phyloP scores from a whole-genome alignment of 345 rosid species.

The Citrus unshiu region DNA sequence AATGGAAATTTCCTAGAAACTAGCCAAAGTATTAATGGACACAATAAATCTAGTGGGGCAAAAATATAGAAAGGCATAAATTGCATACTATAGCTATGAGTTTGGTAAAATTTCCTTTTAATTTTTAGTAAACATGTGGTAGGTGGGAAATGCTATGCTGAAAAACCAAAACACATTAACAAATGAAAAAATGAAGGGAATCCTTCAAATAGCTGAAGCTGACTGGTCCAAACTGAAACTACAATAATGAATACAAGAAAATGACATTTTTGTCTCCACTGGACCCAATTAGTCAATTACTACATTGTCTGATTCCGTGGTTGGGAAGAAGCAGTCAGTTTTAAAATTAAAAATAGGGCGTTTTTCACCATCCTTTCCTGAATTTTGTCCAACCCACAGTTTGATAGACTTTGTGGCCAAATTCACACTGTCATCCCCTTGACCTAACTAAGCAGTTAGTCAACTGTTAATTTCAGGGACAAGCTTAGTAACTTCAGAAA shows the following conservation, averaged over 20 bases:
- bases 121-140: background rate
- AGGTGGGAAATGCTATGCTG: background rate
- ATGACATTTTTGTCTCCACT: constrained; percentile 18
- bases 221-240: background rate
- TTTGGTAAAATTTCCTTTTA: background rate
- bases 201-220: background rate
- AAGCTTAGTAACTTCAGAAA: no score
- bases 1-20: constrained; percentile 22
- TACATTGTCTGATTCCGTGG: constrained; percentile 6
- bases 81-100: background rate
- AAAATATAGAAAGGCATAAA: background rate
- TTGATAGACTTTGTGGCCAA: no score
- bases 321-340: background rate
- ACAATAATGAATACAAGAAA: constrained; percentile 4
- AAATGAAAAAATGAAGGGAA: background rate
- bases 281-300: background rate
- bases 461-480: no score
- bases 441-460: no score
- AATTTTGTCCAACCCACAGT: no score
- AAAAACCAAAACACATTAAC: constrained; percentile 2
- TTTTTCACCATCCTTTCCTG: no score
- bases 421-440: no score
- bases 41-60: background rate
- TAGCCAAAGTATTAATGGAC: background rate
- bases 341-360: background rate